Evolutionary conservation across 2,329 filamentous ascomycete species (phyloP).

Genomic region (Ceratocystiopsis sp.): DNA sequence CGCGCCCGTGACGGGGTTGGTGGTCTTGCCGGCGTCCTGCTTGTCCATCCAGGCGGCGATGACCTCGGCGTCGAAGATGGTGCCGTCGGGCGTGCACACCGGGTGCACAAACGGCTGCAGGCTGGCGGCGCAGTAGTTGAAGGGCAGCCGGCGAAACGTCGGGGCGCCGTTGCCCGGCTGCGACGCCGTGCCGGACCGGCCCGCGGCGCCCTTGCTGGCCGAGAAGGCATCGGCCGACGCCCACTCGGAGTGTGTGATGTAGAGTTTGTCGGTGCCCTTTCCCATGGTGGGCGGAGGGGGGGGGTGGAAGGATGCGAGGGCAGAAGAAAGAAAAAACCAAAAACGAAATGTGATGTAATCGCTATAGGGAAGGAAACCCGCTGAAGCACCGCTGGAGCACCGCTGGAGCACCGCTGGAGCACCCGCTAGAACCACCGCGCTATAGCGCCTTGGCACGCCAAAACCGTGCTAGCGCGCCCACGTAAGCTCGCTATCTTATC

Average conservation of each 20-base stretch:
- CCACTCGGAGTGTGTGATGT: constrained; percentile 97
- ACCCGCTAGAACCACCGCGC: too few relatives aligned
- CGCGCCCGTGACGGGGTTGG: constrained; percentile 74
- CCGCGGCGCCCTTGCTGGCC: constrained; percentile 47
- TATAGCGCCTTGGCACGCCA: not conserved
- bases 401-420: not conserved
- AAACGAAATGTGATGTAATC: too few relatives aligned
- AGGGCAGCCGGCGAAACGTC: constrained; percentile 73
- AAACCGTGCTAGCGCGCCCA: constrained; percentile 3
- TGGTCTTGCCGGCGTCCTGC: constrained; percentile 54
- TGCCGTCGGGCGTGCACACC: constrained; percentile 75
- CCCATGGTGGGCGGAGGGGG: constrained; percentile 20
- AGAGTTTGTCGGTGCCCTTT: constrained; percentile 39
- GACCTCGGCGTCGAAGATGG: constrained; percentile 88
- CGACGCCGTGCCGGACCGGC: constrained; percentile 22
- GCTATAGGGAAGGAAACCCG: too few relatives aligned
- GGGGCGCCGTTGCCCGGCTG: constrained; percentile 10
- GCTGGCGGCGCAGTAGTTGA: constrained; percentile 94
- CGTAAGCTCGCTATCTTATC: constrained; percentile 7
- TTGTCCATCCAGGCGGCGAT: constrained; percentile 91
- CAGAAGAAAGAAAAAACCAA: not conserved
- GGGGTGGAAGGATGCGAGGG: not conserved
- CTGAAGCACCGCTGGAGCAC: not conserved
- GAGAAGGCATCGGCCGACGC: constrained; percentile 77
- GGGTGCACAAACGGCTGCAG: constrained; percentile 91